These are phyloP conservation scores for Kazachstania africana DNA, from an alignment of 805 yeast species.

Conservation along the genomic window DNA sequence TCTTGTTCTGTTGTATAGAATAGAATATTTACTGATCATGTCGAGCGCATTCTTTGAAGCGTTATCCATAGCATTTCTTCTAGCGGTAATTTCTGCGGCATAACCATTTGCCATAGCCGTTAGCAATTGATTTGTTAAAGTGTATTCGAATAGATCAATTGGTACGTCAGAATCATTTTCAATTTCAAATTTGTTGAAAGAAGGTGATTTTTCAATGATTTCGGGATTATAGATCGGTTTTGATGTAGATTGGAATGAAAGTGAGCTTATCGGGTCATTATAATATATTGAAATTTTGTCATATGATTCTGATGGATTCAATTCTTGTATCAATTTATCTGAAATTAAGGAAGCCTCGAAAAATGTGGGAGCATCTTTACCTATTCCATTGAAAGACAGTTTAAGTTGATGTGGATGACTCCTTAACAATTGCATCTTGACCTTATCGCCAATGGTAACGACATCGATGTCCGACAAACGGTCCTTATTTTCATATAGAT, in stretches of 20 bases:
- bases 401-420: conserved; percentile 57
- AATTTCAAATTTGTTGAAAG: conserved; percentile 69
- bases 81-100: conserved; percentile 94
- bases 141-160: conserved; percentile 69
- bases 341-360: conserved; percentile 80
- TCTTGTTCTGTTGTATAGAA: conserved; percentile 97
- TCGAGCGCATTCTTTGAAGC: conserved; percentile 99
- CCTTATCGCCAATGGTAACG: conserved; percentile 89
- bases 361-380: conserved; percentile 95
- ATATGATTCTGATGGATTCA: conserved; percentile 36
- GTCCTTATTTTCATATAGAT: conserved; percentile 49
- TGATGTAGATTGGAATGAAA: conserved; percentile 76
- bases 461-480: conserved; percentile 63
- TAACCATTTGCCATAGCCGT: conserved; percentile 95
- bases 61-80: conserved; percentile 99
- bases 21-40: conserved; percentile 92
- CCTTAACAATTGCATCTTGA: conserved; percentile 80
- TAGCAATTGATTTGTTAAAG: conserved; percentile 80
- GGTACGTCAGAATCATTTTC: conserved; percentile 61
- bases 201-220: conserved; percentile 74
- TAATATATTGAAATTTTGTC: conserved; percentile 68
- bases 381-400: conserved; percentile 79
- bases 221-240: conserved; percentile 56
- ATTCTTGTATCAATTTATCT: conserved; percentile 60
- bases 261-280: conserved; percentile 81